Evolutionary conservation across 2,329 filamentous ascomycete species (phyloP).

Genomic region (Botrytis byssoidea): DNA sequence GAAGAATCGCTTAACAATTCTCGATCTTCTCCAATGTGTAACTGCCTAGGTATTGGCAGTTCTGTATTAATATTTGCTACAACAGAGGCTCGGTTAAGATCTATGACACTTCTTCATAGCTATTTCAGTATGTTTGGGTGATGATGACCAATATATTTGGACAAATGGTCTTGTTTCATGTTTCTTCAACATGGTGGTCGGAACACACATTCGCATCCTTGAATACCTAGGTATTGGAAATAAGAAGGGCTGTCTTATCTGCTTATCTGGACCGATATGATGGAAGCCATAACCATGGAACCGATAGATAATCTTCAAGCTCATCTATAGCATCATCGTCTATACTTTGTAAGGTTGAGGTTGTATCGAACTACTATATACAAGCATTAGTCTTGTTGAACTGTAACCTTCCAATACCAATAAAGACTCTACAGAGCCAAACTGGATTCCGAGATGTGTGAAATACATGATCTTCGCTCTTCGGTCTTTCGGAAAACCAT

Average conservation of each 20-base stretch:
- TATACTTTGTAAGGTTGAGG: background rate
- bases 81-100: background rate
- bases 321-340: background rate
- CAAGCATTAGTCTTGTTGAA: background rate
- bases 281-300: background rate
- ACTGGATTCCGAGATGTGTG: background rate
- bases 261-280: background rate
- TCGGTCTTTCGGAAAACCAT: background rate
- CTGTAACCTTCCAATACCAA: background rate
- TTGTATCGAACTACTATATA: background rate
- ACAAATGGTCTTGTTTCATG: background rate
- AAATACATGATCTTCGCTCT: background rate
- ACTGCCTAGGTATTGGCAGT: background rate
- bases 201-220: background rate
- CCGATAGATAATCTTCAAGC: background rate
- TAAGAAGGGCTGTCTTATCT: background rate
- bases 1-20: background rate
- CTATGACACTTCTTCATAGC: background rate
- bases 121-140: background rate
- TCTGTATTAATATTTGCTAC: background rate
- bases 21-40: background rate
- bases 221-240: background rate
- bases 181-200: background rate
- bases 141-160: background rate
- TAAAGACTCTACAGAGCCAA: background rate